These are phyloP conservation scores for Inga leiocalycina DNA, from an alignment of 306 rosid species.

Conservation along the genomic window DNA sequence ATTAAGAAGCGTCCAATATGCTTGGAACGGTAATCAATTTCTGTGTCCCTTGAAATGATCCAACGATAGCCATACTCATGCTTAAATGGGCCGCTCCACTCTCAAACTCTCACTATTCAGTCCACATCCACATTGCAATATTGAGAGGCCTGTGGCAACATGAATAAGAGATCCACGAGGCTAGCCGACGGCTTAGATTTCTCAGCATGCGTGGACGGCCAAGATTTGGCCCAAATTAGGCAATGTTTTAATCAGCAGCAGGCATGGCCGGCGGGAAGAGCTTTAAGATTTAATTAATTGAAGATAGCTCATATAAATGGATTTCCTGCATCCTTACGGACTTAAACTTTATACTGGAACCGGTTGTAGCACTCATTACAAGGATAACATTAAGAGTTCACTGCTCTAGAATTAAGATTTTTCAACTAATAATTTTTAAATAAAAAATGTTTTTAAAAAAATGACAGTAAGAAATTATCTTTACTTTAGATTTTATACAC, in stretches of 20 bases:
- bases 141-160: not conserved
- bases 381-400: too few relatives aligned
- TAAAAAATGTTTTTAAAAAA: too few relatives aligned
- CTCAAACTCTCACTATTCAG: not conserved
- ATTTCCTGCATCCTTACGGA: too few relatives aligned
- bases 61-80: not conserved
- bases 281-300: too few relatives aligned
- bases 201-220: not conserved
- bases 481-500: too few relatives aligned
- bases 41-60: not conserved
- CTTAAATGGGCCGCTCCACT: not conserved
- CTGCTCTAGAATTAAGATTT: too few relatives aligned
- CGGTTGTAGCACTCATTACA: too few relatives aligned
- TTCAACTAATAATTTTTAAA: too few relatives aligned
- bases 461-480: too few relatives aligned
- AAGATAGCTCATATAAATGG: too few relatives aligned
- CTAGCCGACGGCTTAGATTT: not conserved
- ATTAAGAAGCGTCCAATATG: not conserved
- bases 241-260: not conserved
- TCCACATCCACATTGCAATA: not conserved
- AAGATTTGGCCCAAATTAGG: not conserved
- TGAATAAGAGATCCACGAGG: not conserved
- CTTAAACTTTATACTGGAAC: too few relatives aligned
- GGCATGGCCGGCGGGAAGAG: too few relatives aligned
- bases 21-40: not conserved